Conservation (phyloP, 768 basidiomycete genomes). For the Lactifluus volemus region DNA sequence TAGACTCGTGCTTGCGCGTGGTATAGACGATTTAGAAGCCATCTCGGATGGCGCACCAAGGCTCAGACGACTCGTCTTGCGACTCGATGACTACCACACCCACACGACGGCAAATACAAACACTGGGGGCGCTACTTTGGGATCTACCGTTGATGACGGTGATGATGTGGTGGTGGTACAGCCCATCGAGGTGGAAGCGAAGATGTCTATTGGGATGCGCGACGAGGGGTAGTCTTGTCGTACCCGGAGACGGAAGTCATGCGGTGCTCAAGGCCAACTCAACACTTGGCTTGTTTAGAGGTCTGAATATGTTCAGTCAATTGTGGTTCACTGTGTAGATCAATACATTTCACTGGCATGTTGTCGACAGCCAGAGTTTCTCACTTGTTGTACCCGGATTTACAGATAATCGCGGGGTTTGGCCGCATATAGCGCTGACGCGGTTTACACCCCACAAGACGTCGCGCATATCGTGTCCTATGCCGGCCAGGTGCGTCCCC, state of each 20-base stretch:
- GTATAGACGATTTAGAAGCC: conserved; percentile 35
- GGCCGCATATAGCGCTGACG: too few relatives aligned
- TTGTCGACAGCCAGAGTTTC: conserved; percentile 14
- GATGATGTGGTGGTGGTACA: too few relatives aligned
- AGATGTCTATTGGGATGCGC: conserved; percentile 28
- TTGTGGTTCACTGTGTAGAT: conserved; percentile 49
- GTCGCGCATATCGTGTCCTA: too few relatives aligned
- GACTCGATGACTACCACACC: conserved; percentile 23
- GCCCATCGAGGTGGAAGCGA: conserved; percentile 30
- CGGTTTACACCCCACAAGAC: too few relatives aligned
- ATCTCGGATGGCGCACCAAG: conserved; percentile 31
- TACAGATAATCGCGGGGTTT: too few relatives aligned
- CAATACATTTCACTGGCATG: too few relatives aligned
- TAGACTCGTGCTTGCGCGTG: conserved; percentile 48
- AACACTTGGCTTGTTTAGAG: conserved; percentile 43
- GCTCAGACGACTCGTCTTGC: conserved; percentile 38
- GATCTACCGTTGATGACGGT: too few relatives aligned
- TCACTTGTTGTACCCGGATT: too few relatives aligned
- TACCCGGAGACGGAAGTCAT: conserved; percentile 30
- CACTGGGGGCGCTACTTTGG: background rate
- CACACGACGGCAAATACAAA: background rate
- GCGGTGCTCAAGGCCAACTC: conserved; percentile 37
- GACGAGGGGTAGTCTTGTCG: conserved; percentile 32
- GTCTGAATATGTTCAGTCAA: conserved; percentile 47
- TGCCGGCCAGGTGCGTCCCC: too few relatives aligned